These are phyloP conservation scores for Polyporus arcularius DNA, from an alignment of 768 basidiomycete species.

Conservation along the genomic window DNA sequence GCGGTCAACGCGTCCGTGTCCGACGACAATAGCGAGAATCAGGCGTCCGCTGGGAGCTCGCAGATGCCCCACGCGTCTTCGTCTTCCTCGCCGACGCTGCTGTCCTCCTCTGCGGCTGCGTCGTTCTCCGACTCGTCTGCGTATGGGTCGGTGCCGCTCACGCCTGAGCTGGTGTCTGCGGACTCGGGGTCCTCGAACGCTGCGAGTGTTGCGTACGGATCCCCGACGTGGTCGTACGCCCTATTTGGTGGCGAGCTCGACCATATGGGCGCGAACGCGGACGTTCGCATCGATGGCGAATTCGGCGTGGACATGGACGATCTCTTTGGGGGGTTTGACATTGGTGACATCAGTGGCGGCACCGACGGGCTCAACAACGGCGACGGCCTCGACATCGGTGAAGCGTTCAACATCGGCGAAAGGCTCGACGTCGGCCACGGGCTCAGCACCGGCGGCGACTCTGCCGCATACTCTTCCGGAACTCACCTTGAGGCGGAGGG, in stretches of 20 bases:
- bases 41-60: background rate
- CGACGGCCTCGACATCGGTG: no score
- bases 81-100: background rate
- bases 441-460: no score
- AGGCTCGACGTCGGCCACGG: no score
- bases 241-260: slow-evolving; percentile 12
- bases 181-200: background rate
- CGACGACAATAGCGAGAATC: no score
- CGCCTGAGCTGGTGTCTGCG: background rate
- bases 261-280: background rate
- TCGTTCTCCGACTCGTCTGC: background rate
- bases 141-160: background rate
- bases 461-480: no score
- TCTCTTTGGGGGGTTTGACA: background rate
- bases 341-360: no score
- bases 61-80: background rate
- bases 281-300: background rate
- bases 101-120: background rate
- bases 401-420: no score
- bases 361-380: no score
- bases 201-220: background rate
- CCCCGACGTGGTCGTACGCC: slow-evolving; percentile 5
- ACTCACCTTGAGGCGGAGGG: no score
- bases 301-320: background rate
- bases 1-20: no score